phyloP scores from a whole-genome alignment of 257 asterid genomes.

The Anisodus tanguticus region DNA sequence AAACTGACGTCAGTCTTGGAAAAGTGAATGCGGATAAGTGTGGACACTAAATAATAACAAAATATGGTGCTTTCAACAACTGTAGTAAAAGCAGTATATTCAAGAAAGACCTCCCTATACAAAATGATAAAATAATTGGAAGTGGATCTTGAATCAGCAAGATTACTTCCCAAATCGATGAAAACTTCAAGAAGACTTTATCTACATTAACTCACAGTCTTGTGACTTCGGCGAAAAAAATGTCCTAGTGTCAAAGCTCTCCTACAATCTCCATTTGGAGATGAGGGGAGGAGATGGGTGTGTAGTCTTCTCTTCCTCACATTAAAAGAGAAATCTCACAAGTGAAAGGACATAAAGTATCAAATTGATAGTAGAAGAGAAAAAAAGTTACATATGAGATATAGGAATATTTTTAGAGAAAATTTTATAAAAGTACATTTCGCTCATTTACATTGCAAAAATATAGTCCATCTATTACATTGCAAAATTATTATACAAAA shows the following conservation, averaged over 20 bases:
- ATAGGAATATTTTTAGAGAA: neutral
- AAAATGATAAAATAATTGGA: too few species aligned
- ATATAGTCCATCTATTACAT: too few species aligned
- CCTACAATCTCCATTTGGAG: neutral
- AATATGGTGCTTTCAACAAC: neutral
- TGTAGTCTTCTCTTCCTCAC: neutral
- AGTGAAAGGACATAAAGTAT: neutral
- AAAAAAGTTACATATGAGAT: neutral
- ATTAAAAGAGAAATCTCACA: conserved; percentile 4
- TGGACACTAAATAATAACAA: neutral
- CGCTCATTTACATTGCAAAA: too few species aligned
- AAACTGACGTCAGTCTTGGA: neutral
- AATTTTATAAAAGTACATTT: too few species aligned
- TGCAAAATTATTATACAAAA: too few species aligned
- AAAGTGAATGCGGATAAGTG: neutral
- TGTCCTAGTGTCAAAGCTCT: neutral
- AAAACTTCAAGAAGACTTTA: neutral
- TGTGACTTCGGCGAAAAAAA: too few species aligned
- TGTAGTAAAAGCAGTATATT: neutral
- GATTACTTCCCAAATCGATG: too few species aligned
- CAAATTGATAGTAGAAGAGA: neutral
- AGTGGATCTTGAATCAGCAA: too few species aligned
- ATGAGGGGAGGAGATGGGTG: neutral
- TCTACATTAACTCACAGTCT: too few species aligned
- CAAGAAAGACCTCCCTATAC: too few species aligned